Conservation (phyloP, 2,329 filamentous ascomycete species). For the Mycosphaerella arachidis region DNA sequence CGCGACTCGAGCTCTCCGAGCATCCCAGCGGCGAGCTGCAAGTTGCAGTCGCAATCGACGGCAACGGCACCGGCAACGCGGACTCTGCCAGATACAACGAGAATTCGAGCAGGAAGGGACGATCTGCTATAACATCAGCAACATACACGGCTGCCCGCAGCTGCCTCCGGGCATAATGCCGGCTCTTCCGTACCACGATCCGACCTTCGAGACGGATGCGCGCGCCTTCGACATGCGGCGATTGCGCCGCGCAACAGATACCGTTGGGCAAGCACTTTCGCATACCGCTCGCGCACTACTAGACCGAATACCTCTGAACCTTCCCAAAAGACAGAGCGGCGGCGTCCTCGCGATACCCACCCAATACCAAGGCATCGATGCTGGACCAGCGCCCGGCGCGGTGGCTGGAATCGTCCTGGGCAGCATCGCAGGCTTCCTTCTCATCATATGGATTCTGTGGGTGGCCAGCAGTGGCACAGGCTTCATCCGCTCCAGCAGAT, state of each 20-base stretch:
- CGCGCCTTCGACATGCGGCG: constrained; percentile 28
- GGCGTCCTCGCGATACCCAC: constrained; percentile 51
- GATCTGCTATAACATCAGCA: background rate
- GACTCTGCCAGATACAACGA: background rate
- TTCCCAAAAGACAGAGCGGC: constrained; percentile 18
- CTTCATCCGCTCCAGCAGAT: constrained; percentile 27
- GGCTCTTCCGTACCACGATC: constrained; percentile 16
- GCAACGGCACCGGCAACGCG: background rate
- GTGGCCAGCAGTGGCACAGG: constrained; percentile 33
- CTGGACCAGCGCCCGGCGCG: constrained; percentile 52
- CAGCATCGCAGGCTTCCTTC: constrained; percentile 50
- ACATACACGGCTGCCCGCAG: constrained; percentile 8
- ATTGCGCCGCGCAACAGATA: constrained; percentile 12
- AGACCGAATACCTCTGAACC: constrained; percentile 8
- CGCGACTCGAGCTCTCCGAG: background rate
- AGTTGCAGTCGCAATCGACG: too few relatives aligned
- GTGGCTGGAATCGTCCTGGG: constrained; percentile 59
- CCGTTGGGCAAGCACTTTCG: constrained; percentile 8
- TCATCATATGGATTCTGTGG: constrained; percentile 50
- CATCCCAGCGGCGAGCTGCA: background rate
- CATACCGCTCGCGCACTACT: constrained; percentile 1
- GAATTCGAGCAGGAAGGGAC: background rate
- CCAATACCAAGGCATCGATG: constrained; percentile 53
- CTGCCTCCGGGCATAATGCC: constrained; percentile 17
- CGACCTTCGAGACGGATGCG: constrained; percentile 15